Percentiles rank a stretch among this genome's conserved stretches.
These are phyloP conservation scores for Aphanomyces stellatus DNA, from an alignment of 352 stramenopile species.

Conservation along the genomic window DNA sequence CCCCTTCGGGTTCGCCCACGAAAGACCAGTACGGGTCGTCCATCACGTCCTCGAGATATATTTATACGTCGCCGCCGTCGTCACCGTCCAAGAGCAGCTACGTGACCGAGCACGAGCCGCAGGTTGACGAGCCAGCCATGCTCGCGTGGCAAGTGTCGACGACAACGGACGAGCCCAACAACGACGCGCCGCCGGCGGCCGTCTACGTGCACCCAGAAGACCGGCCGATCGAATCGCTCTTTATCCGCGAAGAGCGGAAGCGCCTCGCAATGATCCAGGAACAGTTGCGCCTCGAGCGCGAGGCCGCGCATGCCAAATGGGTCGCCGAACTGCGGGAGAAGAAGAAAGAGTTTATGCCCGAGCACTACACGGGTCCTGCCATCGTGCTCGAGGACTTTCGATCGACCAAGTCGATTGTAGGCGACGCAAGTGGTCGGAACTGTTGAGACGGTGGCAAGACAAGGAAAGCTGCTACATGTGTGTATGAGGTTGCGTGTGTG, in stretches of 20 bases:
- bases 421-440: too few relatives aligned
- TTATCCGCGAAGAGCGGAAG: slow-evolving; percentile 13
- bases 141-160: neutral
- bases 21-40: neutral
- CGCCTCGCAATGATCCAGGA: slow-evolving; percentile 7
- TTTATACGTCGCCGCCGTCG: slow-evolving; percentile 12
- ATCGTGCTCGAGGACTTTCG: too few relatives aligned
- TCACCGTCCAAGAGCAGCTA: neutral
- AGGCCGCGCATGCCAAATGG: slow-evolving; percentile 2
- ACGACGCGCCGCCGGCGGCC: neutral
- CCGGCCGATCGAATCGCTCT: slow-evolving; percentile 8
- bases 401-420: too few relatives aligned
- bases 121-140: neutral
- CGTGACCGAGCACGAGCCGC: neutral
- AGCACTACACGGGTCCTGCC: neutral
- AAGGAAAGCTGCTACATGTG: too few relatives aligned
- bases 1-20: neutral
- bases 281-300: neutral
- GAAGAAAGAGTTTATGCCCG: slow-evolving; percentile 8
- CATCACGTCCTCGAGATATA: slow-evolving; percentile 6
- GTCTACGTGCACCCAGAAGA: slow-evolving; percentile 7
- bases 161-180: neutral
- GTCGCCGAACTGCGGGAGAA: slow-evolving; percentile 3
- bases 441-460: too few relatives aligned
- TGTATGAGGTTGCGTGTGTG: too few relatives aligned